phyloP scores from a whole-genome alignment of 495 filamentous ascomycete genomes.

The Symbiotaphrina buchneri region DNA sequence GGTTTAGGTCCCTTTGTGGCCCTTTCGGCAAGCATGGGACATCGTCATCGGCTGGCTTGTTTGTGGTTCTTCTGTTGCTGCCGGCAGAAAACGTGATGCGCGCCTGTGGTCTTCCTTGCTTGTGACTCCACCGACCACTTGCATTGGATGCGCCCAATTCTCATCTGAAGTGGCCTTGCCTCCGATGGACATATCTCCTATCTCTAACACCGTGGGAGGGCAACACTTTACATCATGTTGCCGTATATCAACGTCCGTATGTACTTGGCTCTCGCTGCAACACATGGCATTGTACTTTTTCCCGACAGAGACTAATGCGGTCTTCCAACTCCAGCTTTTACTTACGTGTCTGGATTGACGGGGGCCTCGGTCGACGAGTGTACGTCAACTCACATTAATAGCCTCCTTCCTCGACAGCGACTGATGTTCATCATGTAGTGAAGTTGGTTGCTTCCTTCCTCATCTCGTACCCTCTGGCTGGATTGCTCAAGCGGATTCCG shows the following conservation, averaged over 20 bases:
- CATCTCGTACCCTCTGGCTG: conserved; percentile 82
- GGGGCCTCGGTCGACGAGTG: conserved; percentile 76
- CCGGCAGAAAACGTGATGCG: too few relatives aligned
- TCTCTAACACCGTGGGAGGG: too few relatives aligned
- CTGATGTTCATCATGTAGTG: conserved; percentile 26
- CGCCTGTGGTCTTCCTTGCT: too few relatives aligned
- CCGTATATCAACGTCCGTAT: conserved; percentile 67
- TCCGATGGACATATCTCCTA: too few relatives aligned
- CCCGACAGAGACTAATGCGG: conserved; percentile 8
- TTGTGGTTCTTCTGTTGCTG: too few relatives aligned
- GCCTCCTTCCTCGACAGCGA: too few relatives aligned
- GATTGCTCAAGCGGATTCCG: conserved; percentile 72
- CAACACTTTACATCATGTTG: conserved; percentile 63
- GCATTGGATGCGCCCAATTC: too few relatives aligned
- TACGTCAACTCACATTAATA: conserved; percentile 17
- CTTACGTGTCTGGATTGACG: conserved; percentile 33
- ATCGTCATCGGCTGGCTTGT: too few relatives aligned
- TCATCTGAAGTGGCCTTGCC: too few relatives aligned
- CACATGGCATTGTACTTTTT: conserved; percentile 7
- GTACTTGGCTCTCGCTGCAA: conserved; percentile 10
- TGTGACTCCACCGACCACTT: too few relatives aligned
- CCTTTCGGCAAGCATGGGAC: too few relatives aligned
- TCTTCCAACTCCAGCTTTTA: conserved; percentile 38
- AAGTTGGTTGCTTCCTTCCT: conserved; percentile 86
- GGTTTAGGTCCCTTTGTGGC: too few relatives aligned